Evolutionary conservation across 2,329 filamentous ascomycete genomes (phyloP).

Genomic region (Clathrospora elynae): DNA sequence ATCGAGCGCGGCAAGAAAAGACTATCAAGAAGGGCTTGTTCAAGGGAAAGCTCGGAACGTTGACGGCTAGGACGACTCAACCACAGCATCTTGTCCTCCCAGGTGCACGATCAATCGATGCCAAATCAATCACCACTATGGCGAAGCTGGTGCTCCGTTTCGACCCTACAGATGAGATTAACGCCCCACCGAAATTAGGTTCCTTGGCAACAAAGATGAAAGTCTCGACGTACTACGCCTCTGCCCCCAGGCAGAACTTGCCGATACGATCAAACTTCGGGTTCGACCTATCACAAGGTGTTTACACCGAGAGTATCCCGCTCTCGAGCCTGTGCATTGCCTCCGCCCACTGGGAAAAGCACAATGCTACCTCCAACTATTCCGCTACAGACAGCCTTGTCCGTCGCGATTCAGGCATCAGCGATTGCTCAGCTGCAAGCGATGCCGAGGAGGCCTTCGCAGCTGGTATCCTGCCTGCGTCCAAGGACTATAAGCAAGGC

Average conservation of each 20-base stretch:
- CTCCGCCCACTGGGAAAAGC: conserved; percentile 62
- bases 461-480: conserved; percentile 41
- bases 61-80: conserved; percentile 63
- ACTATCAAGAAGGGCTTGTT: conserved; percentile 64
- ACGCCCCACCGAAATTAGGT: conserved; percentile 59
- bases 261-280: conserved; percentile 53
- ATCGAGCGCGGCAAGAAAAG: conserved; percentile 63
- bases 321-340: conserved; percentile 62
- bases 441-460: conserved; percentile 26
- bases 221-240: conserved; percentile 63
- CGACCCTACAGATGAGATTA: conserved; percentile 59
- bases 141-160: conserved; percentile 64
- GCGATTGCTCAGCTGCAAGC: conserved; percentile 38
- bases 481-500: conserved; percentile 52
- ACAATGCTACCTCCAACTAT: conserved; percentile 45
- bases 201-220: conserved; percentile 61
- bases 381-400: conserved; percentile 28
- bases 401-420: conserved; percentile 52
- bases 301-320: conserved; percentile 59
- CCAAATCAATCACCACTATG: conserved; percentile 57
- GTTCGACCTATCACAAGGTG: conserved; percentile 56
- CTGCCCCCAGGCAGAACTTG: conserved; percentile 56
- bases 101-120: conserved; percentile 45
- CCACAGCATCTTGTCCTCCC: conserved; percentile 61
- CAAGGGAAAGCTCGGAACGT: conserved; percentile 62